A percentile compares a stretch with the other conserved stretches of the same genome.
phyloP scores from a whole-genome alignment of 2,329 filamentous ascomycete species.

The Neofusicoccum umdonicola region DNA sequence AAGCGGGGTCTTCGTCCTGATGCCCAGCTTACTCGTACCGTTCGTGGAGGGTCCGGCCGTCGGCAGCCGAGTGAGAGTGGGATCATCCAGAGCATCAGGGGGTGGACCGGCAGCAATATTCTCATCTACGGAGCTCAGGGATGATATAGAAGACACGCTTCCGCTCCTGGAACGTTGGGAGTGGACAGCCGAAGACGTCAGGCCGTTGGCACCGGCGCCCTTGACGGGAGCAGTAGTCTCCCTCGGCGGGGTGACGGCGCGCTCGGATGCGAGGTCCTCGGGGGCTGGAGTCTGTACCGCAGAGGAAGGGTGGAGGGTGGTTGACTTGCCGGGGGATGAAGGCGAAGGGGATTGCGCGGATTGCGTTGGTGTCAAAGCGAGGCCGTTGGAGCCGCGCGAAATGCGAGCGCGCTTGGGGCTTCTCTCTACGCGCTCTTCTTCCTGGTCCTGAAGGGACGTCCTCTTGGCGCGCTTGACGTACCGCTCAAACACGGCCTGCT shows the following conservation, averaged over 20 bases:
- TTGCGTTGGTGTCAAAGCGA: constrained; percentile 12
- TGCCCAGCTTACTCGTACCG: background rate
- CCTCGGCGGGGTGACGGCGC: constrained; percentile 1
- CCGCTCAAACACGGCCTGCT: constrained; percentile 42
- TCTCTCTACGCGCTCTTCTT: constrained; percentile 1
- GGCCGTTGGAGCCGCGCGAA: constrained; percentile 4
- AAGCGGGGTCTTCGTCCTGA: constrained; percentile 1
- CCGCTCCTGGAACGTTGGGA: constrained; percentile 4
- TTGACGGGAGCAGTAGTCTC: background rate
- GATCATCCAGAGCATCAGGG: constrained; percentile 1
- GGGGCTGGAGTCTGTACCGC: background rate
- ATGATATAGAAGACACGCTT: constrained; percentile 10
- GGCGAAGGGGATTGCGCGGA: constrained; percentile 7
- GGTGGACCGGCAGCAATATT: constrained; percentile 13
- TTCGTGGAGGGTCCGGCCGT: background rate
- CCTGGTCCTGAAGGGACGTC: background rate
- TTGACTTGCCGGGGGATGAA: background rate
- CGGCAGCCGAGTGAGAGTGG: background rate
- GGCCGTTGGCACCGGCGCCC: constrained; percentile 2
- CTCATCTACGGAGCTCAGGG: constrained; percentile 16
- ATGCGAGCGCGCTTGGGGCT: constrained; percentile 13
- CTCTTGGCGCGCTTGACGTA: constrained; percentile 34
- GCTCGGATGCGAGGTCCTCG: constrained; percentile 1
- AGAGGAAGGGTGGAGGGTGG: background rate
- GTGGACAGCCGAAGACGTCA: constrained; percentile 5